Percentiles rank a stretch among this genome's conserved stretches.
Conservation (phyloP, 768 basidiomycete genomes). For the Lyophyllum decastes region DNA sequence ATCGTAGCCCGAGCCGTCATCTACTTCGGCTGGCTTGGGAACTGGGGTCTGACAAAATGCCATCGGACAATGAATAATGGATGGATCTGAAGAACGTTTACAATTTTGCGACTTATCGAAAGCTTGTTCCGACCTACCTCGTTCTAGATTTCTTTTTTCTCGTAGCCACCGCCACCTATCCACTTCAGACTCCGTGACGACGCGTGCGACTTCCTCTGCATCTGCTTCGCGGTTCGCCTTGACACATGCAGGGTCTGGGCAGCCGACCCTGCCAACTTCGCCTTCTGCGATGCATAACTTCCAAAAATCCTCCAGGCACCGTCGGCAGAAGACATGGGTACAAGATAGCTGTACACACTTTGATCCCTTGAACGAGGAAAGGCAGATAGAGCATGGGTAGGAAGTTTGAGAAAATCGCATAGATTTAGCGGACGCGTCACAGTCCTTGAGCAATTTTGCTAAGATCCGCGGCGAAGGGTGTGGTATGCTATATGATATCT, state of each 20-base stretch:
- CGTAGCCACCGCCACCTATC: constrained; percentile 78
- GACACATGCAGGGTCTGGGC: constrained; percentile 81
- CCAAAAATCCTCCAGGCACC: constrained; percentile 84
- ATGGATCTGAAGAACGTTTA: constrained; percentile 55
- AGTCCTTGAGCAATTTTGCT: constrained; percentile 44
- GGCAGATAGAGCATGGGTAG: constrained; percentile 77
- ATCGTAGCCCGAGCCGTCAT: constrained; percentile 70
- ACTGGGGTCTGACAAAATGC: constrained; percentile 82
- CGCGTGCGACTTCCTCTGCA: constrained; percentile 72
- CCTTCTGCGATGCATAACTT: constrained; percentile 79
- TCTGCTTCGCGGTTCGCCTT: constrained; percentile 59
- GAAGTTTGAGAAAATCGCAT: constrained; percentile 62
- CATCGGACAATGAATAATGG: constrained; percentile 81
- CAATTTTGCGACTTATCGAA: background rate
- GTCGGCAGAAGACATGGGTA: constrained; percentile 80
- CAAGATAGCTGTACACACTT: constrained; percentile 74
- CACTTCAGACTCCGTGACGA: constrained; percentile 66
- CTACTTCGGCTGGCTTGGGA: constrained; percentile 47
- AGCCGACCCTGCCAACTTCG: constrained; percentile 72
- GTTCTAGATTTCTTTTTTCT: constrained; percentile 71
- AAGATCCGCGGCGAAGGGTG: constrained; percentile 62
- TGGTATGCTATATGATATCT: constrained; percentile 39
- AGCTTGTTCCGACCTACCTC: constrained; percentile 43
- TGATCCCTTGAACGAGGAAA: constrained; percentile 71
- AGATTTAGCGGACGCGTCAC: constrained; percentile 48